Conservation (phyloP, 768 basidiomycete genomes). For the Lactarius psammicola region DNA sequence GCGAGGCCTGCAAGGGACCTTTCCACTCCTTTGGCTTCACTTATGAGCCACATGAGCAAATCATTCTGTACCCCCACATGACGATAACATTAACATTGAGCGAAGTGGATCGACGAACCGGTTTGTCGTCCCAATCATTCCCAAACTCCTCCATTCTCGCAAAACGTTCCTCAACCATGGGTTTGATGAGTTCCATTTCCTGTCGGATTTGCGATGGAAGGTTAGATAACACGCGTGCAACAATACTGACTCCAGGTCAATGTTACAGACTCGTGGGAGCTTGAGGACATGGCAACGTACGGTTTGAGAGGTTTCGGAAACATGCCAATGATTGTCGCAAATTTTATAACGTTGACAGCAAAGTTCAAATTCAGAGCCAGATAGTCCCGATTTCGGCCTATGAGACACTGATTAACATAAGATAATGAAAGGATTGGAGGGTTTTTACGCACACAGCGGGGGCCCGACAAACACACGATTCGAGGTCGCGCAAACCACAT, state of each 20-base stretch:
- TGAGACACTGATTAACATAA: neutral
- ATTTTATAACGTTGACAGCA: constrained; percentile 38
- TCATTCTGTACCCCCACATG: too few species aligned
- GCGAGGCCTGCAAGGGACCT: too few species aligned
- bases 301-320: constrained; percentile 46
- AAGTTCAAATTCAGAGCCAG: constrained; percentile 39
- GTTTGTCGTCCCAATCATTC: too few species aligned
- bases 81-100: too few species aligned
- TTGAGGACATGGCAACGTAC: constrained; percentile 34
- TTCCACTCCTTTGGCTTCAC: too few species aligned
- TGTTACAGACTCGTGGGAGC: constrained; percentile 25
- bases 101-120: too few species aligned
- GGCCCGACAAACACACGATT: constrained; percentile 41
- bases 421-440: neutral
- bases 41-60: too few species aligned
- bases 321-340: constrained; percentile 36
- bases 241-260: constrained; percentile 22
- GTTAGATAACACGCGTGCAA: constrained; percentile 33
- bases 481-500: constrained; percentile 4
- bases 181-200: neutral
- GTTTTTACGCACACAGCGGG: constrained; percentile 39
- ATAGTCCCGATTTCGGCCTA: constrained; percentile 46
- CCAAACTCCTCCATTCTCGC: too few species aligned
- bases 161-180: too few species aligned
- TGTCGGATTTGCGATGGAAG: constrained; percentile 1